Evolutionary conservation across 2,329 filamentous ascomycete species (phyloP), one percentile per base, ranked within the genome.

Genomic region (Fusarium buharicum): DNA sequence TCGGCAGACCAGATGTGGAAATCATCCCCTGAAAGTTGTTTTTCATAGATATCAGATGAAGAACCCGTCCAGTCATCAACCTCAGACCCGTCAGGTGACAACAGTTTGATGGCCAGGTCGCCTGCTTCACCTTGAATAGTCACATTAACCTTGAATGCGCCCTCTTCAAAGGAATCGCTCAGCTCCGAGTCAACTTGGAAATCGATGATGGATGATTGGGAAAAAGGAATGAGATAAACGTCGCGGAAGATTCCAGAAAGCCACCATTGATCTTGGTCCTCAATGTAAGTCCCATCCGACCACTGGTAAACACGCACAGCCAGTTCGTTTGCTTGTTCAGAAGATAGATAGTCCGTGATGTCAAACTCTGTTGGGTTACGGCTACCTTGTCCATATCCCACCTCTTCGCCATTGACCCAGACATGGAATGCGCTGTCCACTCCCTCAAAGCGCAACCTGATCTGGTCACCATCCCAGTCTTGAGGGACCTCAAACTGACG

Each of bases 291-390:
- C 3, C 88, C 90, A 68, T 92, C 87, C 30, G 86, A 91, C 66
- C 85, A 86, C 71, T 92, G 88, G 60, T 92, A 92, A 0, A 92
- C 89, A 46, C 86, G 82, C 0, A 92, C 88, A 3, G 83, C 83
- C 3, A 92, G 72, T 2, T 77, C 78, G 59, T 90, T 91, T 40
- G 79, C 74, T 1, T 73, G 72, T 2, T 75, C 70, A 3, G 74
- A 36, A 1, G 75, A 71, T 2, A 91, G 75, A 28, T 80, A 74
- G 0, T 76, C 63, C 0, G 88, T 87, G 6, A 93, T 79, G 62
- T 92, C 90, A 61, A 92, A 93, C 62, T 92, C 90, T 24, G 85
- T 85, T 0, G 90, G 86, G 59, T 92, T 92, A 17, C 90, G 81
- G 5, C 86, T 86, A 1, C 90, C 90, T 70, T 92, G 89, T 1